A percentile compares a stretch with the other conserved stretches of the same genome.
phyloP scores from a whole-genome alignment of 176 grass and related monocot genomes.

The Bonia amplexicaulis region DNA sequence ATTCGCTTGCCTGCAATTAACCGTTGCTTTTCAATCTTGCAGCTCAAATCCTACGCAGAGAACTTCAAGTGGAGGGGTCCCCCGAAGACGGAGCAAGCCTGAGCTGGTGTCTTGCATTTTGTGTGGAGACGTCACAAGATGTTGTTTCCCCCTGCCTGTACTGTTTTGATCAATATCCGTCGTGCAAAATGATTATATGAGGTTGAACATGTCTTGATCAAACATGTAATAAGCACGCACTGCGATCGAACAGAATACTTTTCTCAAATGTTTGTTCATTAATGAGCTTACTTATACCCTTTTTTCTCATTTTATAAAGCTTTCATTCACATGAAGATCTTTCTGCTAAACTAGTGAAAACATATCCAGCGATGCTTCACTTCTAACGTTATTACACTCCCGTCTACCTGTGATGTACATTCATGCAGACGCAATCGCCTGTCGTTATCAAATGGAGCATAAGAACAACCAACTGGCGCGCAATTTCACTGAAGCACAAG shows the following conservation, averaged over 20 bases:
- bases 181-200: slow-evolving; percentile 18
- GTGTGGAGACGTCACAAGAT: not conserved
- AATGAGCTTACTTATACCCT: not conserved
- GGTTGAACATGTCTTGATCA: not conserved
- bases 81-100: slow-evolving; percentile 47
- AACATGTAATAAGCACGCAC: slow-evolving; percentile 42
- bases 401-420: not conserved
- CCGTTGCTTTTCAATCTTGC: slow-evolving; percentile 26
- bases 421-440: slow-evolving; percentile 12
- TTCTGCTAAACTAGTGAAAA: not conserved
- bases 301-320: not conserved
- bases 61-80: slow-evolving; percentile 98
- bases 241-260: slow-evolving; percentile 20
- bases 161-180: not conserved
- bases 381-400: not conserved
- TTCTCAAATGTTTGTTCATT: too few relatives aligned
- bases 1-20: not conserved
- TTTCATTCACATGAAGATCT: not conserved
- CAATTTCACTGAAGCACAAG: not conserved
- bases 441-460: not conserved
- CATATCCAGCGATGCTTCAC: not conserved
- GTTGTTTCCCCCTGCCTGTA: not conserved
- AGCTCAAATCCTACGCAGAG: slow-evolving; percentile 80
- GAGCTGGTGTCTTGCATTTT: slow-evolving; percentile 13
- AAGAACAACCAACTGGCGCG: not conserved